A percentile compares a stretch with the other conserved stretches of the same genome.
These are phyloP conservation scores for Xylaria digitata DNA, from an alignment of 2,329 filamentous ascomycete species.

Conservation along the genomic window DNA sequence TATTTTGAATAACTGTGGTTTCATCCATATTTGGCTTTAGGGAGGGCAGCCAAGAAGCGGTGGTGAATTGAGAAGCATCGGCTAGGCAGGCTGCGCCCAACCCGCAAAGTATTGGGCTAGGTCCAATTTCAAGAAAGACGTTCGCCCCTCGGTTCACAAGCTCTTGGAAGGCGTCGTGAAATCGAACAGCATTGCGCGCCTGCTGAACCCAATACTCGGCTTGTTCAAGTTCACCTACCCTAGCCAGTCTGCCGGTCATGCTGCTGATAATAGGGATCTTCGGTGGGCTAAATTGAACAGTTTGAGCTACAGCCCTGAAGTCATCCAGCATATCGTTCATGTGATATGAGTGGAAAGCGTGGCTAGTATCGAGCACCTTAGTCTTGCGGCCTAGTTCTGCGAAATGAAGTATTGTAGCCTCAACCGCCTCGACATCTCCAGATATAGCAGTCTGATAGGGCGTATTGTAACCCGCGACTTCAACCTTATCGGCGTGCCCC, in stretches of 20 bases:
- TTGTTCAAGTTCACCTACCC: constrained; percentile 41
- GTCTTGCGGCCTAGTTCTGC: constrained; percentile 38
- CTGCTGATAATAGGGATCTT: constrained; percentile 44
- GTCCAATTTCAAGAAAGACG: constrained; percentile 50
- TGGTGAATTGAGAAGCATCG: constrained; percentile 26
- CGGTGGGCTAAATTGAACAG: constrained; percentile 39
- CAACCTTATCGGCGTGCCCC: constrained; percentile 36
- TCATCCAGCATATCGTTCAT: constrained; percentile 45
- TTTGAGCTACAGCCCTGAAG: constrained; percentile 42
- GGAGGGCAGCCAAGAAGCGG: constrained; percentile 46
- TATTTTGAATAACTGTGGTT: constrained; percentile 39
- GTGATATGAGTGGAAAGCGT: constrained; percentile 48
- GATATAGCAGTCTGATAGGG: constrained; percentile 48
- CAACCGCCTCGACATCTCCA: constrained; percentile 41
- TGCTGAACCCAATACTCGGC: constrained; percentile 49
- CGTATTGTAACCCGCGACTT: constrained; percentile 45
- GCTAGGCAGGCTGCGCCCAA: constrained; percentile 46
- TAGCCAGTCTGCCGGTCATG: constrained; percentile 40
- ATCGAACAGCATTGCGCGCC: constrained; percentile 46
- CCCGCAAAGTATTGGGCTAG: constrained; percentile 46
- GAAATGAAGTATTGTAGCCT: constrained; percentile 37
- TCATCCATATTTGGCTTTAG: constrained; percentile 38
- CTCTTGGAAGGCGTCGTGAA: constrained; percentile 47
- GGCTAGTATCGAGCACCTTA: constrained; percentile 40
- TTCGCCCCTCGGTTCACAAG: constrained; percentile 43